Evolutionary conservation across 345 rosid species (phyloP), one percentile per base, ranked within the genome.

Genomic region (Populus simonii): DNA sequence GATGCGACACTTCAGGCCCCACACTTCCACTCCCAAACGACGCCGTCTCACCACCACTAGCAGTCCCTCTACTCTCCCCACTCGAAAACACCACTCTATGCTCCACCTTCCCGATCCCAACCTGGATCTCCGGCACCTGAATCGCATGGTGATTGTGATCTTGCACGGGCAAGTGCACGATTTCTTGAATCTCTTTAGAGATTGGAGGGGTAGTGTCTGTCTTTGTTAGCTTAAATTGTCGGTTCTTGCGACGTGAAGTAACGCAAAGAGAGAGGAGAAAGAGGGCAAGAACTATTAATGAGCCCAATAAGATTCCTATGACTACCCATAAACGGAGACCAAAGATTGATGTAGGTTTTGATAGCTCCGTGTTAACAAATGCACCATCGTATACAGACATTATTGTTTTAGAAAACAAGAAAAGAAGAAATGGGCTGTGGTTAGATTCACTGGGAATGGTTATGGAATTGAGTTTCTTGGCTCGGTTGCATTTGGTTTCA

Each of bases 1-100:
- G 89, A 89, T 95, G 98, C 55, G 98, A 92, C 33, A 93, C 99
- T 80, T 95, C 98, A 0, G 97, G 97, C 25, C 97, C 94, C n/a
- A 84, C 91, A 23, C 85, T 81, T 13, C 90, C 94, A 71, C 90
- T 89, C 23, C 90, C 90, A 79, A 82, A 87, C 80, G 93, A 91
- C 59, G 88, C 86, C 82, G 93, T 85, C 72, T 84, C 94, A 68
- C 89, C 81, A 6, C 87, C 93, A 71, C 88, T 84, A 31, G 79
- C 89, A 23, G 93, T 88, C 81, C 92, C 93, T 76, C 94, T 86
- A 67, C 96, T 91, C 89, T 92, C 98, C 63, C 95, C 96, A 36
- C 97, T 93, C 53, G 96, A 90, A 81, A 87, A 93, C 85, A 91
- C 97, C 70, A 91, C 97, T 38, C 98, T 83, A 68, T 94, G 98